Percentiles rank a stretch among this genome's conserved stretches.
Conservation (phyloP, 2,329 filamentous ascomycete species). For the Cladosporium velox region DNA sequence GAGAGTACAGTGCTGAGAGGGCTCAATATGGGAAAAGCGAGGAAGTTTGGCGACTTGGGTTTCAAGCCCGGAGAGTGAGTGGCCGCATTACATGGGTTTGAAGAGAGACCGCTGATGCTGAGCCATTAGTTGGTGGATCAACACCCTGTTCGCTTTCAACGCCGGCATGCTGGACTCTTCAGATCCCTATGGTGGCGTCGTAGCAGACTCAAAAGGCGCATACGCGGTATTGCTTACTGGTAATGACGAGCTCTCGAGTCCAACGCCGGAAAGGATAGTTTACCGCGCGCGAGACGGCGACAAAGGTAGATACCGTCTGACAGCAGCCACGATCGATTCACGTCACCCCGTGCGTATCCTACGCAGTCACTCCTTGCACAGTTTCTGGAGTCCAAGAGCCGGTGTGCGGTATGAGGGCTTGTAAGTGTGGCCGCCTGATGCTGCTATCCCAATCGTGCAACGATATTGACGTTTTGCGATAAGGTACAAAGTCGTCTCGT, state of each 20-base stretch:
- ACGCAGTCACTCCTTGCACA: constrained; percentile 47
- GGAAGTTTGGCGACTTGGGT: constrained; percentile 44
- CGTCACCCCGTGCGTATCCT: constrained; percentile 48
- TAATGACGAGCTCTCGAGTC: constrained; percentile 41
- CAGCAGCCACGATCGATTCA: constrained; percentile 43
- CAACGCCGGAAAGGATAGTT: constrained; percentile 41
- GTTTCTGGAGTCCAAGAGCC: constrained; percentile 49
- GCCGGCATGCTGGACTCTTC: constrained; percentile 51
- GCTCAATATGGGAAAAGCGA: constrained; percentile 37
- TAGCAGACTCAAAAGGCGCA: constrained; percentile 44
- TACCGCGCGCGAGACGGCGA: constrained; percentile 46
- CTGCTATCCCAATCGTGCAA: neutral
- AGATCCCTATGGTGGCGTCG: constrained; percentile 46
- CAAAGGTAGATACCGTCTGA: constrained; percentile 48
- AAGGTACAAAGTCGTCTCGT: constrained; percentile 44
- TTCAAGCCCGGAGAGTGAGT: constrained; percentile 51
- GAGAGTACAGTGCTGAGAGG: constrained; percentile 38
- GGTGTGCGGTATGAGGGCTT: constrained; percentile 53
- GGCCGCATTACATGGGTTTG: neutral
- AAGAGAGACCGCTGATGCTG: neutral
- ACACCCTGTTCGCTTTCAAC: constrained; percentile 48
- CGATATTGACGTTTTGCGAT: neutral
- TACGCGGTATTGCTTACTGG: constrained; percentile 50
- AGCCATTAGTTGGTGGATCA: constrained; percentile 52
- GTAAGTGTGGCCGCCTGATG: constrained; percentile 36